Percentiles rank a stretch among this genome's conserved stretches.
Evolutionary conservation across 1,284 basidiomycete genomes (phyloP).

Genomic region (Rhodotorula sp.): DNA sequence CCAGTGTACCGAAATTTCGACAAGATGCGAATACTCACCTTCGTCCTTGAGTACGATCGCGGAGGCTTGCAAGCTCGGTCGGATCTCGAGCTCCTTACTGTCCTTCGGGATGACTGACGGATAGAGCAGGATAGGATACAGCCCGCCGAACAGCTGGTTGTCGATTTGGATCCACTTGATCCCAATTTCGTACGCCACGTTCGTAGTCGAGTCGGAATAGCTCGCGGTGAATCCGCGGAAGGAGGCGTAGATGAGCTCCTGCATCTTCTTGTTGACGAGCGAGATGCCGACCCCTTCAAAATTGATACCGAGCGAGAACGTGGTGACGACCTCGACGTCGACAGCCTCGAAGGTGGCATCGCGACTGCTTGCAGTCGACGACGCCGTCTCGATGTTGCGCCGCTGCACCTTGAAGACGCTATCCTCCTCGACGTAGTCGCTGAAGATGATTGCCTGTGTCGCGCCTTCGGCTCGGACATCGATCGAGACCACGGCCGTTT

Average conservation of each 20-base stretch:
- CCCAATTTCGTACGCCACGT: constrained; percentile 77
- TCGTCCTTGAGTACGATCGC: constrained; percentile 89
- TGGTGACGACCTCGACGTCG: constrained; percentile 66
- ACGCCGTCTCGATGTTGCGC: constrained; percentile 55
- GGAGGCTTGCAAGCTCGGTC: constrained; percentile 87
- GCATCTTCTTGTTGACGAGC: constrained; percentile 78
- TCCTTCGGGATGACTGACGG: constrained; percentile 88
- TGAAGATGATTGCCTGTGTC: constrained; percentile 82
- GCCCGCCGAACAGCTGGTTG: constrained; percentile 94
- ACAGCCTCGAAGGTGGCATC: constrained; percentile 84
- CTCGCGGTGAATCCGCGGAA: constrained; percentile 77
- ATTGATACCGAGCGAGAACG: constrained; percentile 69
- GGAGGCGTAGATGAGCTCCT: constrained; percentile 88
- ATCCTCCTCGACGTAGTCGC: constrained; percentile 77
- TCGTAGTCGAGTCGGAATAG: constrained; percentile 76
- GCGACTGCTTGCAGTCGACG: constrained; percentile 63
- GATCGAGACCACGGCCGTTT: constrained; percentile 62
- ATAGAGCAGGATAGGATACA: constrained; percentile 94
- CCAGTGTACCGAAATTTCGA: neutral
- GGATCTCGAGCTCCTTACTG: constrained; percentile 68
- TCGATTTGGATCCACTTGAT: constrained; percentile 91
- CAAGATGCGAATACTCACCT: constrained; percentile 55
- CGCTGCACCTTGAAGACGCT: constrained; percentile 85
- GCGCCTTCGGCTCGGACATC: constrained; percentile 90
- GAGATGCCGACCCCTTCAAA: constrained; percentile 92